phyloP scores from a whole-genome alignment of 805 yeast species.

The Zygosaccharomyces lentus region DNA sequence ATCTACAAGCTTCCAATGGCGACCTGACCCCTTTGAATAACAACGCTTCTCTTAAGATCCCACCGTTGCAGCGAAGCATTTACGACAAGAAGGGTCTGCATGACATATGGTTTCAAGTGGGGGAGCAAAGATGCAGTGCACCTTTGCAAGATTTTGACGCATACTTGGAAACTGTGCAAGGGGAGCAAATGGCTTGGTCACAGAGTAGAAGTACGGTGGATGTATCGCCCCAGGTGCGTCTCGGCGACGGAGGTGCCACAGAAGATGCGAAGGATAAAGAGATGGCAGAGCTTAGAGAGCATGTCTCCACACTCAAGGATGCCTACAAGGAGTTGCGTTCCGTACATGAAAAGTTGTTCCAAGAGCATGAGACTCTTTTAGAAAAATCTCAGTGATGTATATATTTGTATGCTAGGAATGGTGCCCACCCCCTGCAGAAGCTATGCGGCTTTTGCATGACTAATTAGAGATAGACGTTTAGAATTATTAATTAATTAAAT shows the following conservation, averaged over 20 bases:
- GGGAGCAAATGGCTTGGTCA: conserved; percentile 51
- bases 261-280: conserved; percentile 28
- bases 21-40: conserved; percentile 3
- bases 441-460: too few relatives aligned
- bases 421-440: not conserved
- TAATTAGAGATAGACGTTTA: not conserved
- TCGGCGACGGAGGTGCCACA: not conserved
- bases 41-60: conserved; percentile 40
- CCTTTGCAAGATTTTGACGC: conserved; percentile 38
- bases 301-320: conserved; percentile 47
- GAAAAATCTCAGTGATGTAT: conserved; percentile 4
- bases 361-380: conserved; percentile 43
- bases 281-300: conserved; percentile 40
- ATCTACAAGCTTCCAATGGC: conserved; percentile 1
- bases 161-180: conserved; percentile 47
- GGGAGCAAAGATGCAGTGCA: conserved; percentile 21
- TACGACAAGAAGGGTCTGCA: conserved; percentile 42
- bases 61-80: conserved; percentile 59
- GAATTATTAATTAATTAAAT: not conserved
- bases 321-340: conserved; percentile 57
- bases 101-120: conserved; percentile 39
- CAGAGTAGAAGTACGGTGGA: conserved; percentile 21
- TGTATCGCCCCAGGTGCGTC: too few relatives aligned
- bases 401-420: not conserved
- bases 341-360: conserved; percentile 55